Percentiles rank a stretch among this genome's conserved stretches.
These are phyloP conservation scores for Naganishia cerealis DNA, from an alignment of 1,284 basidiomycete species.

Conservation along the genomic window DNA sequence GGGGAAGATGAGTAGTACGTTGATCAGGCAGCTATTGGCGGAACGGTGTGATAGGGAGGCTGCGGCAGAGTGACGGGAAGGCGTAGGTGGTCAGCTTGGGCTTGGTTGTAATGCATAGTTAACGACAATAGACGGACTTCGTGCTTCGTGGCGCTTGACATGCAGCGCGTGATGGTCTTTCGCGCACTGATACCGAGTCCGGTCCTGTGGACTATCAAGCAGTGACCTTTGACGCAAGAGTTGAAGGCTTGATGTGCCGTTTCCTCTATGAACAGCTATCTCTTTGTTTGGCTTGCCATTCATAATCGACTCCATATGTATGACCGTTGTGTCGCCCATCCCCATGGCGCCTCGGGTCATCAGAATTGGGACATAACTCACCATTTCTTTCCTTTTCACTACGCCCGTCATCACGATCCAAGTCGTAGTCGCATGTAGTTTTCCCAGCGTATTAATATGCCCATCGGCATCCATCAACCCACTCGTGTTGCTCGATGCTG, in stretches of 20 bases:
- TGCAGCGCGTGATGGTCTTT: background rate
- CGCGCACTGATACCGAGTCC: too few relatives aligned
- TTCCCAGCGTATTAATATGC: slow-evolving; percentile 39
- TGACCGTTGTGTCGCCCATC: too few relatives aligned
- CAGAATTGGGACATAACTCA: too few relatives aligned
- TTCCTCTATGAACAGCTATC: too few relatives aligned
- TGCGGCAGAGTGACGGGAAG: background rate
- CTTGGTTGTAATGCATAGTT: background rate
- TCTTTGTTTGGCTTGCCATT: too few relatives aligned
- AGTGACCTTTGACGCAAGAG: too few relatives aligned
- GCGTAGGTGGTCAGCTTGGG: background rate
- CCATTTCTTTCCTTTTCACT: background rate
- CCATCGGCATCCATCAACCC: slow-evolving; percentile 39
- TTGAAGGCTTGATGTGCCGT: too few relatives aligned
- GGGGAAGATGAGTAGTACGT: slow-evolving; percentile 86
- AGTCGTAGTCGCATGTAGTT: slow-evolving; percentile 33
- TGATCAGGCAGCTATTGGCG: slow-evolving; percentile 76
- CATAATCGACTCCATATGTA: too few relatives aligned
- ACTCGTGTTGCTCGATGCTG: slow-evolving; percentile 30
- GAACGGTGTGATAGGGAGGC: slow-evolving; percentile 26
- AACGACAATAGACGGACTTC: background rate
- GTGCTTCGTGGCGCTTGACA: background rate
- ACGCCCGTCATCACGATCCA: background rate
- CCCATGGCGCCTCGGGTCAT: too few relatives aligned
- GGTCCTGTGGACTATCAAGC: too few relatives aligned